phyloP scores from a whole-genome alignment of 116 monocot species.

The Iris pallida region DNA sequence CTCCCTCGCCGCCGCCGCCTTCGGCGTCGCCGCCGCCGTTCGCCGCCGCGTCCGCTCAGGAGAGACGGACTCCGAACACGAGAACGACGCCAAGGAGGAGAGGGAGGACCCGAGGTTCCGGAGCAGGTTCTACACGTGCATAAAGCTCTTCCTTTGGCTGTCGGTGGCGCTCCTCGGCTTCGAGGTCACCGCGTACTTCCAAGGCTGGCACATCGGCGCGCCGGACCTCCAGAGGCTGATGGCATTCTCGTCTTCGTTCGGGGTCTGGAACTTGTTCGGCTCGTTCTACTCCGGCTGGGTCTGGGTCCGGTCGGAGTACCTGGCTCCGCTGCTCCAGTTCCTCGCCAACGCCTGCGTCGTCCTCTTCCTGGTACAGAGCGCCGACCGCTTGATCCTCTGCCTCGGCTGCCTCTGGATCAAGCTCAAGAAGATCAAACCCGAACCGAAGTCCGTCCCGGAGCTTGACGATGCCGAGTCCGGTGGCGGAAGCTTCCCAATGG shows the following conservation, averaged over 20 bases:
- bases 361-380: constrained; percentile 79
- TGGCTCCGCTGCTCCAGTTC: constrained; percentile 72
- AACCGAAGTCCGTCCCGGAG: constrained; percentile 21
- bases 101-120: constrained; percentile 27
- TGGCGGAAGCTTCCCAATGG: constrained; percentile 65
- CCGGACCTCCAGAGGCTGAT: constrained; percentile 28
- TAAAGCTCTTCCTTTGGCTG: constrained; percentile 63
- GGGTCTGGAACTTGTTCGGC: constrained; percentile 24
- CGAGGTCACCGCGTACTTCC: constrained; percentile 72
- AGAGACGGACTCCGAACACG: constrained; percentile 46
- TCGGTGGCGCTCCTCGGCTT: constrained; percentile 58
- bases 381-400: constrained; percentile 63
- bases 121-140: constrained; percentile 54
- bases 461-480: constrained; percentile 22
- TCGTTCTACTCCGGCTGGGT: constrained; percentile 61
- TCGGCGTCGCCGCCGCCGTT: constrained; percentile 56
- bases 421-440: constrained; percentile 52
- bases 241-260: constrained; percentile 20
- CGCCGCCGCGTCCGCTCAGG: constrained; percentile 62
- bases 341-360: constrained; percentile 66
- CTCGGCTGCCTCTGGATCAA: constrained; percentile 79
- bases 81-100: not conserved
- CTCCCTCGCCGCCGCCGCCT: constrained; percentile 47
- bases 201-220: constrained; percentile 54
- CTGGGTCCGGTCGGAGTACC: constrained; percentile 40